Conservation (phyloP, 208 protist species). For the Leptomonas seymouri region DNA sequence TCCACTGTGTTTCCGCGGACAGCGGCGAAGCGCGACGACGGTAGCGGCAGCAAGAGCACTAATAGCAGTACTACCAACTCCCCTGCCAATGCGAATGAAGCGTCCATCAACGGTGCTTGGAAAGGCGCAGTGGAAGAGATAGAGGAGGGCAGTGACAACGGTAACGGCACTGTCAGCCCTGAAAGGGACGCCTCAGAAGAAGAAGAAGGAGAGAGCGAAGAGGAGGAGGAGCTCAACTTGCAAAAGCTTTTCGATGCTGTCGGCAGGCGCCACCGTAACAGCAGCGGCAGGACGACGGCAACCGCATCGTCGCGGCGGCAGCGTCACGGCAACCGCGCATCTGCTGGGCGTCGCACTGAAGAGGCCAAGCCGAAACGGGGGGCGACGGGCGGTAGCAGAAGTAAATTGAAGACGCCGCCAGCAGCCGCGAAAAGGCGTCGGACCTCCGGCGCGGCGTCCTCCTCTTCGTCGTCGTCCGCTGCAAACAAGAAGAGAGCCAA, state of each 20-base stretch:
- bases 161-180: background rate
- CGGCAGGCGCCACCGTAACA: conserved; percentile 9
- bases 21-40: conserved; percentile 25
- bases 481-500: conserved; percentile 16
- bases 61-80: background rate
- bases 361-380: conserved; percentile 15
- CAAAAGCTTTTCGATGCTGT: conserved; percentile 29
- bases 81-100: background rate
- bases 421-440: conserved; percentile 5
- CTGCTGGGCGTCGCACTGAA: conserved; percentile 10
- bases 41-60: background rate
- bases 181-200: background rate
- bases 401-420: background rate
- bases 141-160: conserved; percentile 12
- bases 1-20: conserved; percentile 23
- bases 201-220: conserved; percentile 10
- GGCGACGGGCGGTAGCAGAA: conserved; percentile 8
- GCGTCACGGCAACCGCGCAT: conserved; percentile 9
- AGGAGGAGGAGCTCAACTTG: conserved; percentile 25
- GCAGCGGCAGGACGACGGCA: background rate
- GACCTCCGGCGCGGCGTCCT: background rate
- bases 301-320: background rate
- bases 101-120: too few relatives aligned
- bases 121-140: background rate
- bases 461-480: background rate